A percentile compares a stretch with the other conserved stretches of the same genome.
These are phyloP conservation scores for Penicillium steckii DNA, from an alignment of 495 filamentous ascomycete genomes.

Conservation along the genomic window DNA sequence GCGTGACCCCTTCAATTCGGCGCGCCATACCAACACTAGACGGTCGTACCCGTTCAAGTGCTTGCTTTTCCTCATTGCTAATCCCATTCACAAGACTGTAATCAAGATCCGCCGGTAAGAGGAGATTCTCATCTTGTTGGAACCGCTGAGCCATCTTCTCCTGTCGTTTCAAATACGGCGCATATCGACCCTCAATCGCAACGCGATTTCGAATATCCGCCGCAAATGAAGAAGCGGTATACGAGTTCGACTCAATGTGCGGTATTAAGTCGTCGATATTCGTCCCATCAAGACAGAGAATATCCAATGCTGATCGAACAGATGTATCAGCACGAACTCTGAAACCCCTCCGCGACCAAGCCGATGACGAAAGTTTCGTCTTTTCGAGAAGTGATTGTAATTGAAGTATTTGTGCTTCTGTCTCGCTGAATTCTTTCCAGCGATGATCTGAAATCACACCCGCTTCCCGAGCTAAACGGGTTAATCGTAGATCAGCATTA, in stretches of 20 bases:
- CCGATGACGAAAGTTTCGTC: constrained; percentile 51
- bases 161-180: constrained; percentile 77
- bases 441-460: constrained; percentile 78
- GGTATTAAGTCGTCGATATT: constrained; percentile 53
- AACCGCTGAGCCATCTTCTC: constrained; percentile 60
- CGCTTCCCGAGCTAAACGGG: constrained; percentile 68
- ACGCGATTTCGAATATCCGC: constrained; percentile 63
- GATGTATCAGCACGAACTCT: constrained; percentile 57
- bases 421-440: constrained; percentile 67
- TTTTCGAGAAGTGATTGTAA: constrained; percentile 58
- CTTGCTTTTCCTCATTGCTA: constrained; percentile 70
- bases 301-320: constrained; percentile 67
- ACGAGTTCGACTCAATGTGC: constrained; percentile 48
- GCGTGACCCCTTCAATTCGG: constrained; percentile 76
- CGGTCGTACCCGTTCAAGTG: constrained; percentile 68
- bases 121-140: constrained; percentile 71
- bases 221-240: constrained; percentile 49
- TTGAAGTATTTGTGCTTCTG: constrained; percentile 61
- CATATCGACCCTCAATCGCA: constrained; percentile 77
- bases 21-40: constrained; percentile 86
- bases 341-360: constrained; percentile 72
- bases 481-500: constrained; percentile 89
- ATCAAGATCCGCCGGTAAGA: constrained; percentile 73
- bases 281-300: constrained; percentile 63
- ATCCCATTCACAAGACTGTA: constrained; percentile 71